Evolutionary conservation across 2,329 filamentous ascomycete species (phyloP), one percentile per base, ranked within the genome.

Genomic region (Ramularia collo-cygni): DNA sequence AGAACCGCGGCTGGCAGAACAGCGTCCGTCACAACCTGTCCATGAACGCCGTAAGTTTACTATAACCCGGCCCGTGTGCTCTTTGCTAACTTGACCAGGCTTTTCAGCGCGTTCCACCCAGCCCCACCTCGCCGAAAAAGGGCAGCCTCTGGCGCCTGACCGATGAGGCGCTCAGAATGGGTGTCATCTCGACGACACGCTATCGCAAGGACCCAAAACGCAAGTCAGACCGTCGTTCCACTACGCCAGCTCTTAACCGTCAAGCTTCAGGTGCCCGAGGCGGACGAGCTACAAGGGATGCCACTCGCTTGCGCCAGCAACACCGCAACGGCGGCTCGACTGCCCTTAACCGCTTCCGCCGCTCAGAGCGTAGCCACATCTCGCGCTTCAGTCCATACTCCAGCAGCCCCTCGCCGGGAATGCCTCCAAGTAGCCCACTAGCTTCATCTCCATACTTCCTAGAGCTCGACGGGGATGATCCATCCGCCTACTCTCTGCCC

Each of bases 11-110:
- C 8, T 96, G 90, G 90, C 84, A 90, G 65, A 96, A 95, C 63
- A 94, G 86, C 60, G 93, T 96, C 50, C 78, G 90, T 2, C 90
- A 96, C 62, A 96, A 96, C 53, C 69, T 96, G 6, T 95, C 87
- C 34, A 95, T 96, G 89, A 96, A 96, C 55, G 74, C 75, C 45
- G 90, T 95, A 77, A 65, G 79, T 71, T 8, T 13, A 19, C 8
- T 43, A 13, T 28, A 15, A 8, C 24, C 38, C 19, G 38, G 21
- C 4, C 8, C 9, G 4, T 28, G 8, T 14, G 6, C 4, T 8
- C 10, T 28, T 37, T 16, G 30, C 52, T 48, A 36, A 54, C 40
- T 28, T 28, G 37, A 30, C 40, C 45, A 77, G 71, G 74, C 75
- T 8, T 75, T 80, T 58, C 69, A 72, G 48, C 75, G 76, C 59